Evolutionary conservation across 805 yeast genomes (phyloP).

Genomic region (Barnettozyma salicaria): DNA sequence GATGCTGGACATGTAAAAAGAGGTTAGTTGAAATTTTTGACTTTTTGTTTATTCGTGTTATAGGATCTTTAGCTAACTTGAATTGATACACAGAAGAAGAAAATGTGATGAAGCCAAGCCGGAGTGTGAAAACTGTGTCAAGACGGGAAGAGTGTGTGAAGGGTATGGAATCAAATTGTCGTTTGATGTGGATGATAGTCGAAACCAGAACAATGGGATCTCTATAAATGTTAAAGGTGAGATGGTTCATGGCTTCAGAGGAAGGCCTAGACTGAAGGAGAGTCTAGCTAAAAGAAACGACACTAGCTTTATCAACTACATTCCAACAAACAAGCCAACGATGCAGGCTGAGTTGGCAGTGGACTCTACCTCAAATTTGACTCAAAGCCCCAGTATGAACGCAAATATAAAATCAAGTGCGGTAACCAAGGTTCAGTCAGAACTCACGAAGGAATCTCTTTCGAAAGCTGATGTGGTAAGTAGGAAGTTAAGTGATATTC

Average conservation of each 20-base stretch:
- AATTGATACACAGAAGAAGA: slow-evolving; percentile 35
- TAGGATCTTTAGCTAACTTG: slow-evolving; percentile 1
- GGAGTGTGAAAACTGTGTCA: slow-evolving; percentile 40
- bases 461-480: background rate
- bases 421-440: background rate
- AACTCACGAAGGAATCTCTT: background rate
- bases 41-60: background rate
- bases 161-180: slow-evolving; percentile 44
- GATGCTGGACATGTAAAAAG: slow-evolving; percentile 53
- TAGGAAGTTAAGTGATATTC: slow-evolving; percentile 6
- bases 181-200: slow-evolving; percentile 45
- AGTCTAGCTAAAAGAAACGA: slow-evolving; percentile 26
- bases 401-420: background rate
- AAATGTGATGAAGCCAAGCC: slow-evolving; percentile 56
- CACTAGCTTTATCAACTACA: background rate
- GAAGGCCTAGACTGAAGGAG: slow-evolving; percentile 36
- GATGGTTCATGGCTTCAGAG: slow-evolving; percentile 36
- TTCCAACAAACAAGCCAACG: background rate
- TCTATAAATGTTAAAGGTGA: slow-evolving; percentile 31
- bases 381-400: background rate
- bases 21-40: slow-evolving; percentile 29
- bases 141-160: slow-evolving; percentile 40
- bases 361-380: too few relatives aligned
- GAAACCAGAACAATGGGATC: slow-evolving; percentile 24
- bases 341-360: too few relatives aligned